Base-by-base conservation (phyloP, 495 filamentous ascomycete genomes). In the Aeminium ludgeri region DNA sequence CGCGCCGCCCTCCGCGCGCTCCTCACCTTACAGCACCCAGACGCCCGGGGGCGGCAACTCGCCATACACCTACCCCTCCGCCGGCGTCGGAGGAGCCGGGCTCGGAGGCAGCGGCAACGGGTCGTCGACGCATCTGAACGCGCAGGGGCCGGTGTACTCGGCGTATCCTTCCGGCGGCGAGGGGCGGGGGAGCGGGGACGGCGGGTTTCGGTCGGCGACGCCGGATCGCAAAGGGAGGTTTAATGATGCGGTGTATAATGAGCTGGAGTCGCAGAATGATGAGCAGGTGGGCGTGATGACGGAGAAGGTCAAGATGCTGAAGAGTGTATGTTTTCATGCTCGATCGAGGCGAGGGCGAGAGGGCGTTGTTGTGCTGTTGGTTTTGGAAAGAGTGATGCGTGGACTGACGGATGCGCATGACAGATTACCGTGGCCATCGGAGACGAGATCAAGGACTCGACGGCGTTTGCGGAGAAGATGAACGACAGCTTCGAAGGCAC, bases 231-330 rank as follows among this genome's bases (percentile, higher is more conserved):
- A 80, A 56, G 89, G 91, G 37, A 87, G 94, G 59, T 96, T 96
- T 60, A 84, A 76, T 46, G 86, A 91, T 49, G 82, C 85, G 30
- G 85, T 95, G 39, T 73, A 96, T 17, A 84, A 82, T 54, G 85
- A 89, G 57, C 72, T 97, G 17, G 91, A 97, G 59, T 85, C 78
- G 48, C 91, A 96, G 60, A 97, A 96, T 55, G 91, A 96, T 51
- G 63, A 73, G 40, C 80, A 94, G 51, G 75, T 96, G 13, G 82
- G 87, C 48, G 84, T 86, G 25, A 85, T 95, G 50, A 69, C 76
- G 38, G 82, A 80, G 34, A 97, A 94, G 59, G 91, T 97, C 42
- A 77, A 68, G 66, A 72, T 85, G 69, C 56, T 97, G 50, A 97
- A 96, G 60, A 77, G 91, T 67, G 86, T 93, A 57, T 53, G 79